These are phyloP conservation scores for Fusarium cyanostomum DNA, from an alignment of 2,329 filamentous ascomycete genomes.

Conservation along the genomic window DNA sequence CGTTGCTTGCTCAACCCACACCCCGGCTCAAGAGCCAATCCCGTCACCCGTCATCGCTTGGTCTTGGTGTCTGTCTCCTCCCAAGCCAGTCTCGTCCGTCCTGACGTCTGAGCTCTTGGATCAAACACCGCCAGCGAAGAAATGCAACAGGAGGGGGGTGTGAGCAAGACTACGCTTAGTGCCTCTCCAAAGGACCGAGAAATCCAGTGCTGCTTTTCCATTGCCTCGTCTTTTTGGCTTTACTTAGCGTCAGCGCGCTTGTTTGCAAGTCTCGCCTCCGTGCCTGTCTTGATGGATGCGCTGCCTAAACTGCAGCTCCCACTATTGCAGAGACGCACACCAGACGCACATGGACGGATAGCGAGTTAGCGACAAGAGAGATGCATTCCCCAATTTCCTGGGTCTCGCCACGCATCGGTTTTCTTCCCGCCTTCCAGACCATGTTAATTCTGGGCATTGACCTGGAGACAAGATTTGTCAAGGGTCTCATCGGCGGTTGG, in stretches of 20 bases:
- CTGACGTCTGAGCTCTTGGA: constrained; percentile 21
- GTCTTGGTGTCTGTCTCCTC: constrained; percentile 23
- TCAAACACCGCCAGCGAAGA: constrained; percentile 31
- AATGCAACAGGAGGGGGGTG: constrained; percentile 40
- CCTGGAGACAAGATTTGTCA: constrained; percentile 15
- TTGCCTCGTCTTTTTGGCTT: constrained; percentile 39
- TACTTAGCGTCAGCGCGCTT: constrained; percentile 46
- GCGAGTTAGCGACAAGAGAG: constrained; percentile 28
- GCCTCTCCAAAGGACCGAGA: constrained; percentile 20
- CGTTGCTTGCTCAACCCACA: constrained; percentile 34
- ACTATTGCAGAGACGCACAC: constrained; percentile 23
- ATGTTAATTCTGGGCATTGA: constrained; percentile 12
- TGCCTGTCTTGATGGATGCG: constrained; percentile 16
- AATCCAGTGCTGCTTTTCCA: constrained; percentile 51
- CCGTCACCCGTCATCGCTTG: constrained; percentile 15
- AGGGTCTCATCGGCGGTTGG: constrained; percentile 18
- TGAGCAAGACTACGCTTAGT: constrained; percentile 30
- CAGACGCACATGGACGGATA: constrained; percentile 36
- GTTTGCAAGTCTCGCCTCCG: constrained; percentile 38
- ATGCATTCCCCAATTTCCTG: constrained; percentile 23
- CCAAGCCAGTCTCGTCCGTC: background rate
- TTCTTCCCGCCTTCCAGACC: constrained; percentile 10
- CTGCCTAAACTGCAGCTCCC: constrained; percentile 1
- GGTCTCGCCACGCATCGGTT: constrained; percentile 7
- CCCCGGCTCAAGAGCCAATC: constrained; percentile 35